phyloP scores from a whole-genome alignment of 2,329 filamentous ascomycete genomes.

The Ceratocystiopsis sp. region DNA sequence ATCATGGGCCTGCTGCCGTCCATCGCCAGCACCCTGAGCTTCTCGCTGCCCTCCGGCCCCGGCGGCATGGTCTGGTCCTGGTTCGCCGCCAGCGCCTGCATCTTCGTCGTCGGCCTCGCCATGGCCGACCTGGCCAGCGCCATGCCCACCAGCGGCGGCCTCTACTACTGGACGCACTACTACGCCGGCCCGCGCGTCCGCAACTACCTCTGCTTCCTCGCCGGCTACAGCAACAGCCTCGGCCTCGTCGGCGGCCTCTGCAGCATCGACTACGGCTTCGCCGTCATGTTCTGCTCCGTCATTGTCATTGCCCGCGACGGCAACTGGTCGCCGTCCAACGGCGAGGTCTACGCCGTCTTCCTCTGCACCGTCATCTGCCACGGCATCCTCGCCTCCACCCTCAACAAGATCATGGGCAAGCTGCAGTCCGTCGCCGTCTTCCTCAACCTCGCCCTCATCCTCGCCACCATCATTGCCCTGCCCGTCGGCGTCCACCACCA shows the following conservation, averaged over 20 bases:
- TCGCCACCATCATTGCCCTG: slow-evolving; percentile 38
- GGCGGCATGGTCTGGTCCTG: slow-evolving; percentile 47
- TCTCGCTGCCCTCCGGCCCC: slow-evolving; percentile 41
- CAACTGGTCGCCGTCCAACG: slow-evolving; percentile 35
- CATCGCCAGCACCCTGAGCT: slow-evolving; percentile 40
- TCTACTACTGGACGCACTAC: slow-evolving; percentile 44
- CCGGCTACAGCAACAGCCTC: slow-evolving; percentile 44
- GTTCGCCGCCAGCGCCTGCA: slow-evolving; percentile 39
- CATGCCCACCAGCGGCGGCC: slow-evolving; percentile 41
- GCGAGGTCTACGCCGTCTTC: slow-evolving; percentile 40
- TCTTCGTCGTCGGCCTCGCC: slow-evolving; percentile 41
- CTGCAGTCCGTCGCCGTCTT: slow-evolving; percentile 38
- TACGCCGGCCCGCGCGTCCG: slow-evolving; percentile 35
- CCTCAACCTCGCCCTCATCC: slow-evolving; percentile 37
- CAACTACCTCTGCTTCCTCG: slow-evolving; percentile 41
- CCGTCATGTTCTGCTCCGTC: slow-evolving; percentile 40
- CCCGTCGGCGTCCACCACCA: slow-evolving; percentile 28
- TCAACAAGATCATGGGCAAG: slow-evolving; percentile 39
- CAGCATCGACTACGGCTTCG: slow-evolving; percentile 40
- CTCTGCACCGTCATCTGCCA: slow-evolving; percentile 35
- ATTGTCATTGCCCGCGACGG: slow-evolving; percentile 40
- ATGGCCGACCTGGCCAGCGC: slow-evolving; percentile 36
- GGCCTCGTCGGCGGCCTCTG: slow-evolving; percentile 44
- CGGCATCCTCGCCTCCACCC: slow-evolving; percentile 32
- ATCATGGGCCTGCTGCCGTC: slow-evolving; percentile 46